Conservation (phyloP, 768 basidiomycete genomes). For the Suillus decipiens region DNA sequence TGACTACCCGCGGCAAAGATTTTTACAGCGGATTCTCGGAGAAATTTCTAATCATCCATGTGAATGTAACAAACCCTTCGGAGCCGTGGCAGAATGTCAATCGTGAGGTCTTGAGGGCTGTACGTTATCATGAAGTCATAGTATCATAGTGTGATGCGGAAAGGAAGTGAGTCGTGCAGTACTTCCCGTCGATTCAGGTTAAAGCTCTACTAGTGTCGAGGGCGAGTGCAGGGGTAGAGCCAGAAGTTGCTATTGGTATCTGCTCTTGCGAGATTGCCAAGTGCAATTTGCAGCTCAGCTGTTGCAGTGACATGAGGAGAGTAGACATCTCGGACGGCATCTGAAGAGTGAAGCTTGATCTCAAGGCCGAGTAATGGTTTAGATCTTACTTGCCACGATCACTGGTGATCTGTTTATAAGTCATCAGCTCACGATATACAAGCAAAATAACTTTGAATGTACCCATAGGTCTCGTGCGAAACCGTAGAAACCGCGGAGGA, state of each 20-base stretch:
- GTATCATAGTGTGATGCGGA: constrained; percentile 33
- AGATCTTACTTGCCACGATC: constrained; percentile 49
- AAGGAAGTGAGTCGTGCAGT: constrained; percentile 43
- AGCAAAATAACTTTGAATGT: neutral
- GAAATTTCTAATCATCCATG: neutral
- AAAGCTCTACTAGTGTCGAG: constrained; percentile 44
- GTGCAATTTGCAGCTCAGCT: constrained; percentile 43
- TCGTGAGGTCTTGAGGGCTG: neutral
- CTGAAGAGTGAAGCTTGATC: constrained; percentile 17
- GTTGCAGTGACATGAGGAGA: constrained; percentile 41
- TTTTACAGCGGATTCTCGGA: neutral
- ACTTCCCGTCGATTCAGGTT: constrained; percentile 41
- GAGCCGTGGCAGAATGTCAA: neutral
- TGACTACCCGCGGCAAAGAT: neutral
- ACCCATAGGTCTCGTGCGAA: constrained; percentile 56
- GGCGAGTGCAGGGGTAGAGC: constrained; percentile 44
- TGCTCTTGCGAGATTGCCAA: constrained; percentile 51
- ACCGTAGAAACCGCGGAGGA: constrained; percentile 55
- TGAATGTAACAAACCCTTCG: neutral
- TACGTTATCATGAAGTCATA: constrained; percentile 4
- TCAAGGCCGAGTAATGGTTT: no score
- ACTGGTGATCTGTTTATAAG: constrained; percentile 32
- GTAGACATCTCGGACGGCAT: constrained; percentile 40
- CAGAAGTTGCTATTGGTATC: constrained; percentile 47
- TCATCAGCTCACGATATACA: neutral